These are phyloP conservation scores for Eimeria brunetti DNA, from an alignment of 169 alveolate genomes.

Conservation along the genomic window DNA sequence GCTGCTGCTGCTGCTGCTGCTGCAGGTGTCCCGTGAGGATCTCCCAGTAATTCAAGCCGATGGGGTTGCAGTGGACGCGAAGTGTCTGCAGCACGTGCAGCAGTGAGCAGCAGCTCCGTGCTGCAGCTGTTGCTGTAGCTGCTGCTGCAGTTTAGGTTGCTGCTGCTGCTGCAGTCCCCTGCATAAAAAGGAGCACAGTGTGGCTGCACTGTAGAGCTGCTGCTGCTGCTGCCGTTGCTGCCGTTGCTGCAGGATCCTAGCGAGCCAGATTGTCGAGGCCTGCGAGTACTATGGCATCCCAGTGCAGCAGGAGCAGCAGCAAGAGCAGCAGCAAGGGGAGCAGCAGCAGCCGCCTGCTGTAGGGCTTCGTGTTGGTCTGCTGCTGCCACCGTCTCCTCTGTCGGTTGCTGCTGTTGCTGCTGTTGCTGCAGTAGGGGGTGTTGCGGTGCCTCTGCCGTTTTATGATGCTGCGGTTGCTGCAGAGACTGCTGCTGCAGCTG, in stretches of 20 bases:
- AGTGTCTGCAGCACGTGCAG: conserved; percentile 39
- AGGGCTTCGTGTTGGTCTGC: conserved; percentile 47
- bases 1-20: conserved; percentile 46
- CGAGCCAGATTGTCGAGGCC: conserved; percentile 27
- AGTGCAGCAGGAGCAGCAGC: conserved; percentile 26
- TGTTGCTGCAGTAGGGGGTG: conserved; percentile 43
- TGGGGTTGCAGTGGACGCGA: conserved; percentile 11
- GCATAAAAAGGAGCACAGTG: background rate
- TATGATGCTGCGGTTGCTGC: conserved; percentile 67
- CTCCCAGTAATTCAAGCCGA: background rate
- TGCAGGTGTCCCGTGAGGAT: background rate
- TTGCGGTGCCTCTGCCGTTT: conserved; percentile 43
- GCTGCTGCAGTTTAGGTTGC: conserved; percentile 4
- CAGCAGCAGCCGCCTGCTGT: conserved; percentile 30
- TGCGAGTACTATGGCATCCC: conserved; percentile 49
- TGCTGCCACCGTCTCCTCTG: conserved; percentile 36
- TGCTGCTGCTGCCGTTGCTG: conserved; percentile 30
- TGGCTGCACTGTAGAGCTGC: background rate
- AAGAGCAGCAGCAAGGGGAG: conserved; percentile 13
- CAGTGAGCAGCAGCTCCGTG: conserved; percentile 37
- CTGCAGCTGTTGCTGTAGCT: background rate
- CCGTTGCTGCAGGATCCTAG: conserved; percentile 34
- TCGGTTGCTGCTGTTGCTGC: conserved; percentile 44
- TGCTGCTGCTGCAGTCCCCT: background rate
- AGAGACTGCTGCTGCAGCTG: conserved; percentile 55